Evolutionary conservation across 2,329 filamentous ascomycete genomes (phyloP), one percentile per base, ranked within the genome.

Genomic region (Chlorencoelia australis): DNA sequence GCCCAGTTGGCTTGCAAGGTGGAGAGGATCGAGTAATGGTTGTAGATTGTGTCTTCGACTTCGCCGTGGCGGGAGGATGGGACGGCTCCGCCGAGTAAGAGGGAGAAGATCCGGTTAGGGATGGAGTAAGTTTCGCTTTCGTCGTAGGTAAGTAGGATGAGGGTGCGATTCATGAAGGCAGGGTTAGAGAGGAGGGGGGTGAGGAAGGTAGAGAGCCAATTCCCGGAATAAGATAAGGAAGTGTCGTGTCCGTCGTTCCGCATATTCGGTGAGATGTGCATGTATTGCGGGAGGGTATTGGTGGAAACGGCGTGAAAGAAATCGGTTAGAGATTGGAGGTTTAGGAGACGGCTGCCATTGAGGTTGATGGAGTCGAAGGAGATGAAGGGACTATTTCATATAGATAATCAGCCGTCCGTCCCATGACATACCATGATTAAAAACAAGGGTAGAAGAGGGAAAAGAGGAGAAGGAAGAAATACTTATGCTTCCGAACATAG

Each of bases 241-340:
- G 66, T 67, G 48, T 76, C 60, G 47, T 84, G 79, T 10, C 76
- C 80, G 49, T 82, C 75, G 43, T 74, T 71, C 30, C 74, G 67
- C 73, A 78, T 75, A 54, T 79, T 70, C 0, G 74, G 75, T 0
- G 69, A 69, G 56, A 78, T 69, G 55, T 76, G 74, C 25, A 70
- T 66, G 60, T 75, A 82, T 55, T 83, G 79, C 3, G 79, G 79
- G 8, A 83, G 64, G 7, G 59, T 57, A 42, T 73, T 60, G 28
- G 63, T 63, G 17, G 63, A 58, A 16, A 82, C 58, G 45, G 81
- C 77, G 6, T 63, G 57, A 25, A 73, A 60, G 58, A 84, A 82
- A 38, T 68, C 62, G 16, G 67, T 66, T 47, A 82, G 69, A 43
- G 75, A 79, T 55, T 78, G 75, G 47, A 80, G 67, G 42, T 71